Evolutionary conservation across 257 asterid genomes (phyloP), one percentile per base, ranked within the genome.

Genomic region (Eucommia ulmoides): DNA sequence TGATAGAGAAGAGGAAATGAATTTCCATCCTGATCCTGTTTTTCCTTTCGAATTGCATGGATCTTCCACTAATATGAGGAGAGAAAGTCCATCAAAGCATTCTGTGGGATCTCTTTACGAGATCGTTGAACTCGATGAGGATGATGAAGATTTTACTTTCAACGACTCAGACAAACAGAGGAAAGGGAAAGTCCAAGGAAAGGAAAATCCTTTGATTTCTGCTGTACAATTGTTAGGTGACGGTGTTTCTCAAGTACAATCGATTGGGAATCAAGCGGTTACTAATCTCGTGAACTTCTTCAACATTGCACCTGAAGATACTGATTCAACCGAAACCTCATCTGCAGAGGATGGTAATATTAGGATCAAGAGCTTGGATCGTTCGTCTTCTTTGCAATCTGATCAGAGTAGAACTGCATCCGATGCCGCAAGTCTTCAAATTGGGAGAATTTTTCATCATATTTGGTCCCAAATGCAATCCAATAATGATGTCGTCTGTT

Each of bases 181-280:
- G 74, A 79, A 77, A 77, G 65, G 50, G 41, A 75, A 62, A 75
- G 64, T 68, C 54, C 91, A 58, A 70, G 64, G 60, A 20, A 83
- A 72, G 67, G 99, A 91, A 54, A 74, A 74, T 60, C 88, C 84
- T 16, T 69, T 91, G 62, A 80, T 82, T 54, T 85, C 96, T 62
- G 96, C 98, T 23, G 98, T 77, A 19, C 99, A 91, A 59, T 64
- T 91, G 57, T 66, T 91, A 25, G 96, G 92, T 19, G 95, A 83
- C 66, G 89, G 99, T 44, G 99, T 91, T 64, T 78, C 88, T 55
- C 99, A 91, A 62, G 94, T 91, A 54, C 99, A 91, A 56, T 86
- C 93, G 24, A 81, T 91, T n/a, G 96, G 96, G 49, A 91, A 86
- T 71, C 93, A 71, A 69, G 99, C 99, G 19, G 93, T 86, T 23